These are phyloP conservation scores for Hamamelis virginiana DNA, from an alignment of 164 flowering plant genomes.

Conservation along the genomic window DNA sequence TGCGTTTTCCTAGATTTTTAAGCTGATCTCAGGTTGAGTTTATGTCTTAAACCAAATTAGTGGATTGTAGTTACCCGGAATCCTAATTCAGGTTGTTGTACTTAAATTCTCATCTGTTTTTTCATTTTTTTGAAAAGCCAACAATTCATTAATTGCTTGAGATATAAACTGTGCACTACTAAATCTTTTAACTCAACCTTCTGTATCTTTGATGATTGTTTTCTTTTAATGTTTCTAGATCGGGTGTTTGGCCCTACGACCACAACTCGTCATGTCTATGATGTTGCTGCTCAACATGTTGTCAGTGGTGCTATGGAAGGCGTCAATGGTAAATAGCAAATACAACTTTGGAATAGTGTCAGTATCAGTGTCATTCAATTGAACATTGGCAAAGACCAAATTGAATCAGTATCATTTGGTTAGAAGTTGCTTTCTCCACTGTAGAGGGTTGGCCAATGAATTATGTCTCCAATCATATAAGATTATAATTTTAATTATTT, in stretches of 20 bases:
- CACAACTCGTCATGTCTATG: slow-evolving; percentile 95
- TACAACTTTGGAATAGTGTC: no score
- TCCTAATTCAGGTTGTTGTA: background rate
- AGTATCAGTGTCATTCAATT: no score
- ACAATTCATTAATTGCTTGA: background rate
- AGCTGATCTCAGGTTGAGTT: background rate
- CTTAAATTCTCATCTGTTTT: background rate
- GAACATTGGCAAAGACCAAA: no score
- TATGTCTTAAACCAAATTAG: background rate
- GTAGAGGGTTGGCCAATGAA: no score
- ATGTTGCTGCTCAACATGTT: slow-evolving; percentile 92
- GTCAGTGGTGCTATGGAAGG: slow-evolving; percentile 94
- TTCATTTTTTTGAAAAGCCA: background rate
- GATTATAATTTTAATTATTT: no score
- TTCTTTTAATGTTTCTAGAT: slow-evolving; percentile 43
- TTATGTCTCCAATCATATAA: no score
- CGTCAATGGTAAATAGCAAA: slow-evolving; percentile 60
- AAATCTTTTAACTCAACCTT: background rate
- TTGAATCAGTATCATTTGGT: no score
- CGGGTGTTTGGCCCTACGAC: slow-evolving; percentile 98
- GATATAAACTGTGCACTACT: background rate
- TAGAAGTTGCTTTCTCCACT: no score
- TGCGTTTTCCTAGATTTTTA: no score
- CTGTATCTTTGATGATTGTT: background rate
- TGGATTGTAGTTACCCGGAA: background rate